A percentile compares a stretch with the other conserved stretches of the same genome.
phyloP scores from a whole-genome alignment of 192 early-diverging fungal species.

The Coemansia sp. region DNA sequence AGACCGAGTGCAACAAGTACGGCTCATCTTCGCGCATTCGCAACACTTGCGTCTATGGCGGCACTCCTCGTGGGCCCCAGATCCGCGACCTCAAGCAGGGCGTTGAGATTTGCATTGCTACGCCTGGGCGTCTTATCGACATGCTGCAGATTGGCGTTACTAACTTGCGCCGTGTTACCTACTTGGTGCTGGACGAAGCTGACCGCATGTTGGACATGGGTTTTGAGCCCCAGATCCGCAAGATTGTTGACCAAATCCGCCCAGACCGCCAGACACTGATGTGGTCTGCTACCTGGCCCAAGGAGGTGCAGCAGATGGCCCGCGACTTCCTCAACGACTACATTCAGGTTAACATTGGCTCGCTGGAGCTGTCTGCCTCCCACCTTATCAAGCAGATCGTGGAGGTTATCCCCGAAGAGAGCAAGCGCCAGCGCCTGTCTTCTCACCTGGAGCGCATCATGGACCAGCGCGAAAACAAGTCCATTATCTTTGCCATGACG shows the following conservation, averaged over 20 bases:
- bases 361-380: slow-evolving; percentile 85
- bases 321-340: slow-evolving; percentile 88
- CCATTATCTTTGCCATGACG: slow-evolving; percentile 92
- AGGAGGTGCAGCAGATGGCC: slow-evolving; percentile 89
- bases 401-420: slow-evolving; percentile 81
- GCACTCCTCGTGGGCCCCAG: slow-evolving; percentile 88
- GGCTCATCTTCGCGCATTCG: slow-evolving; percentile 84
- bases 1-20: slow-evolving; percentile 92
- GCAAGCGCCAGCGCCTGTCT: slow-evolving; percentile 76
- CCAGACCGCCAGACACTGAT: slow-evolving; percentile 98
- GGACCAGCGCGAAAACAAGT: slow-evolving; percentile 84
- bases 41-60: slow-evolving; percentile 95
- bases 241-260: slow-evolving; percentile 95
- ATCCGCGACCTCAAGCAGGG: slow-evolving; percentile 81
- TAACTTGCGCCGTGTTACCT: slow-evolving; percentile 92
- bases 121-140: slow-evolving; percentile 96
- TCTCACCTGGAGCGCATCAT: slow-evolving; percentile 80
- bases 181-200: slow-evolving; percentile 98
- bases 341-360: slow-evolving; percentile 97
- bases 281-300: slow-evolving; percentile 99
- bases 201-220: slow-evolving; percentile 99
- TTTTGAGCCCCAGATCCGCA: slow-evolving; percentile 97
- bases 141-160: slow-evolving; percentile 87
- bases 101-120: slow-evolving; percentile 96
- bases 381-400: slow-evolving; percentile 91